Conservation (phyloP, 2,329 filamentous ascomycete species). For the Zalaria sp. region DNA sequence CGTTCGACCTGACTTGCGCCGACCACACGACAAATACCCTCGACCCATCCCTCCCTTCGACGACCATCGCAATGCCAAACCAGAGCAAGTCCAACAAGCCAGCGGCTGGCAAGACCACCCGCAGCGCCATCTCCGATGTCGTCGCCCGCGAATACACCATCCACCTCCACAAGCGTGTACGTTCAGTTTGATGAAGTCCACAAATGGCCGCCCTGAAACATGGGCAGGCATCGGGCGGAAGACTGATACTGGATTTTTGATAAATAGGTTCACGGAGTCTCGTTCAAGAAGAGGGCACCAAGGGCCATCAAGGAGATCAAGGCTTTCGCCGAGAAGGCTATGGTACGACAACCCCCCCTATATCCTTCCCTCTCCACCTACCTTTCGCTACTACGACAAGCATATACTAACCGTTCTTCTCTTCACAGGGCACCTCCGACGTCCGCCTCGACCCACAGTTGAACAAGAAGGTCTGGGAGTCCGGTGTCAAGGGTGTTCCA, state of each 20-base stretch:
- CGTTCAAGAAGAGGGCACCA: slow-evolving; percentile 99
- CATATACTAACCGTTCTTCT: slow-evolving; percentile 7
- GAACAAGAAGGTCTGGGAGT: slow-evolving; percentile 99
- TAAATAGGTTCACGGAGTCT: slow-evolving; percentile 79
- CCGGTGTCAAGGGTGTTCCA: slow-evolving; percentile 95
- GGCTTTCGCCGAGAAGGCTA: slow-evolving; percentile 79
- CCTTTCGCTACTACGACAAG: not conserved
- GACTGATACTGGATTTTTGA: slow-evolving; percentile 36
- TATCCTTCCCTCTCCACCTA: slow-evolving; percentile 3
- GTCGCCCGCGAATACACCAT: slow-evolving; percentile 99
- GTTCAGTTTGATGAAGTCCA: slow-evolving; percentile 65
- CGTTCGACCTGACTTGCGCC: no score
- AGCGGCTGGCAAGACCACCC: slow-evolving; percentile 46
- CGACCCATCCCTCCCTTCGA: not conserved
- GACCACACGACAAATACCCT: no score
- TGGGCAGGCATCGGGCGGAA: slow-evolving; percentile 46
- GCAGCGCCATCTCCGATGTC: slow-evolving; percentile 97
- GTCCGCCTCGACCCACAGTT: slow-evolving; percentile 96
- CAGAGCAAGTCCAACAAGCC: slow-evolving; percentile 40
- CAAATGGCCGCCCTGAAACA: slow-evolving; percentile 26
- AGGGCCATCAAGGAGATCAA: slow-evolving; percentile 99
- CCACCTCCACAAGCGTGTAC: slow-evolving; percentile 98
- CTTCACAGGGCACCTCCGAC: slow-evolving; percentile 72
- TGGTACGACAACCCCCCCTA: slow-evolving; percentile 53
- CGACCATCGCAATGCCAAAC: slow-evolving; percentile 23